These are phyloP conservation scores for Fagopyrum homotropicum DNA, from an alignment of 148 eudicot species.

Conservation along the genomic window DNA sequence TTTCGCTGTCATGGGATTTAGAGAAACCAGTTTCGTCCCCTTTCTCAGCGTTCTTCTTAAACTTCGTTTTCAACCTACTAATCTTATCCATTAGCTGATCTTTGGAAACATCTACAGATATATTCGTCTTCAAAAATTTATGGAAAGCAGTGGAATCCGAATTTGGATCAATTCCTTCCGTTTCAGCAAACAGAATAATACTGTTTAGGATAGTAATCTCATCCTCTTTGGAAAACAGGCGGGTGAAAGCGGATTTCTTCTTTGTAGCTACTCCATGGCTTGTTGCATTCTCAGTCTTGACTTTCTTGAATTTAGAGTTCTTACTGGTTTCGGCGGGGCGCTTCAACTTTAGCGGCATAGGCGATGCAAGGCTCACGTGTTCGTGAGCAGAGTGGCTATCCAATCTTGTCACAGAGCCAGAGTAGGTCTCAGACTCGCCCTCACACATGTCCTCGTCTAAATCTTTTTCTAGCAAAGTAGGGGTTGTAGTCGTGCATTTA, in stretches of 20 bases:
- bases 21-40: slow-evolving; percentile 20
- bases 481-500: too few relatives aligned
- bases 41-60: slow-evolving; percentile 20
- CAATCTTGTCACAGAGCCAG: too few relatives aligned
- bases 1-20: slow-evolving; percentile 40
- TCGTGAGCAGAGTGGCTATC: too few relatives aligned
- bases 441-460: too few relatives aligned
- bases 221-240: slow-evolving; percentile 46
- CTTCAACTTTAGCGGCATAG: not conserved
- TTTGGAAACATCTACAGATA: slow-evolving; percentile 22
- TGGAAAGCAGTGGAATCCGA: slow-evolving; percentile 24
- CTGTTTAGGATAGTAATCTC: slow-evolving; percentile 39
- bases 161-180: slow-evolving; percentile 20
- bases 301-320: slow-evolving; percentile 13
- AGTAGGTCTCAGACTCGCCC: too few relatives aligned
- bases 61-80: slow-evolving; percentile 48
- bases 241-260: not conserved
- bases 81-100: slow-evolving; percentile 38
- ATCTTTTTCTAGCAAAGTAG: too few relatives aligned
- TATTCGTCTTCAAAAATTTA: slow-evolving; percentile 25
- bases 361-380: too few relatives aligned
- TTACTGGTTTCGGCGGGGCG: slow-evolving; percentile 17
- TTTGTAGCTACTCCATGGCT: not conserved
- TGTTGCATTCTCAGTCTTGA: not conserved
- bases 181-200: slow-evolving; percentile 25